These are phyloP conservation scores for Gautieria morchelliformis DNA, from an alignment of 768 basidiomycete species.

Conservation along the genomic window DNA sequence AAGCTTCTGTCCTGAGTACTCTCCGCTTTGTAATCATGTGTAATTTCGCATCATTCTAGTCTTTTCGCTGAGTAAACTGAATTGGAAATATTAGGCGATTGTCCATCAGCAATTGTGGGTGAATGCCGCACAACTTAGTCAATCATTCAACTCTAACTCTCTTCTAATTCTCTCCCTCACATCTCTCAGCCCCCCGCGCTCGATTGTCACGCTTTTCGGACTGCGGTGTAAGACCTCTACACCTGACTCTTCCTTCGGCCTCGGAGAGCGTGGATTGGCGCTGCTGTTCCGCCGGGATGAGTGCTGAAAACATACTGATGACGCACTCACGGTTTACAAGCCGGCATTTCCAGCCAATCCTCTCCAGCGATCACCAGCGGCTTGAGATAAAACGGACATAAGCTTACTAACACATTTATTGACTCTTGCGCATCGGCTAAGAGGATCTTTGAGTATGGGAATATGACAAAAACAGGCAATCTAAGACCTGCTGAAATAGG, in stretches of 20 bases:
- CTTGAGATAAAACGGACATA: conserved; percentile 78
- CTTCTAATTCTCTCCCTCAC: conserved; percentile 74
- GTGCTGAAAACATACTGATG: neutral
- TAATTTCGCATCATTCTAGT: too few relatives aligned
- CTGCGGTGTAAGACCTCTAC: conserved; percentile 57
- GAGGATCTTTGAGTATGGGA: neutral
- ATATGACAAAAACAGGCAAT: neutral
- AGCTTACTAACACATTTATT: conserved; percentile 47
- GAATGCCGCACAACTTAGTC: neutral
- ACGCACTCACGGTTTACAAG: conserved; percentile 13
- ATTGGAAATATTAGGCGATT: too few relatives aligned
- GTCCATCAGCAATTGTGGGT: too few relatives aligned
- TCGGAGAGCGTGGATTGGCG: conserved; percentile 10
- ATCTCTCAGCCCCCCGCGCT: conserved; percentile 65
- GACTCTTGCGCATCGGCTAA: conserved; percentile 68
- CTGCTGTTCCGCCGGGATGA: conserved; percentile 19
- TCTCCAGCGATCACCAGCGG: conserved; percentile 49
- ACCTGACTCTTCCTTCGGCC: conserved; percentile 47
- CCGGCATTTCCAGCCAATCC: conserved; percentile 44
- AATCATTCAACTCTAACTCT: conserved; percentile 45
- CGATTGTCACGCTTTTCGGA: conserved; percentile 60
- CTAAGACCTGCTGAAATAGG: conserved; percentile 47
- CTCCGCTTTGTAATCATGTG: too few relatives aligned
- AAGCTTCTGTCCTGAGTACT: too few relatives aligned
- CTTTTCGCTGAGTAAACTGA: too few relatives aligned